A percentile compares a stretch with the other conserved stretches of the same genome.
phyloP scores from a whole-genome alignment of 257 asterid species.

The Jaltomata sinuosa region DNA sequence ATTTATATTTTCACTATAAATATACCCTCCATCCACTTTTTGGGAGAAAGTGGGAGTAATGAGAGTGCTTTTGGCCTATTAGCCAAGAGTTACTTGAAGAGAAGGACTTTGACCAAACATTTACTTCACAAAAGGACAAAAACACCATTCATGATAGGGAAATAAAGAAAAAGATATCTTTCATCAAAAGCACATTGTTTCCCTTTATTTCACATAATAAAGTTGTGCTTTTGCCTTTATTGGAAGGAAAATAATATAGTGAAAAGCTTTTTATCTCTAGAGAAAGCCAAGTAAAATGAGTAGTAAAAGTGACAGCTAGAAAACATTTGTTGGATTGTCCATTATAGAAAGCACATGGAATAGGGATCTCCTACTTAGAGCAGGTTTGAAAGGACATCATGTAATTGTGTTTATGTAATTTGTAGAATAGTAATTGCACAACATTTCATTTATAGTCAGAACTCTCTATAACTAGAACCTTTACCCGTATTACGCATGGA shows the following conservation, averaged over 20 bases:
- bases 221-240: background rate
- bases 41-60: background rate
- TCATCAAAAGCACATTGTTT: background rate
- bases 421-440: background rate
- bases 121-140: constrained; percentile 19
- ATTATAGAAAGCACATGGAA: background rate
- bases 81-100: constrained; percentile 9
- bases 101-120: constrained; percentile 25
- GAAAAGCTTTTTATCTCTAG: background rate
- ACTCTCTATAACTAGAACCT: too few relatives aligned
- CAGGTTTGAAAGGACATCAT: background rate
- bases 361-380: background rate
- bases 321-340: background rate
- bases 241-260: background rate
- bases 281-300: background rate
- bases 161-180: background rate
- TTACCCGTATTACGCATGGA: too few relatives aligned
- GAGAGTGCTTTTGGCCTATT: background rate
- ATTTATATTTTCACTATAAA: background rate
- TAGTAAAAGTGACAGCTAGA: background rate
- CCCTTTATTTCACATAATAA: background rate
- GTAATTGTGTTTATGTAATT: background rate
- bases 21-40: background rate
- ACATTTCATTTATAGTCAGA: too few relatives aligned
- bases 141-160: background rate